A percentile compares a stretch with the other conserved stretches of the same genome.
Evolutionary conservation across 2,329 filamentous ascomycete genomes (phyloP).

Genomic region (Zasmidium angulare): DNA sequence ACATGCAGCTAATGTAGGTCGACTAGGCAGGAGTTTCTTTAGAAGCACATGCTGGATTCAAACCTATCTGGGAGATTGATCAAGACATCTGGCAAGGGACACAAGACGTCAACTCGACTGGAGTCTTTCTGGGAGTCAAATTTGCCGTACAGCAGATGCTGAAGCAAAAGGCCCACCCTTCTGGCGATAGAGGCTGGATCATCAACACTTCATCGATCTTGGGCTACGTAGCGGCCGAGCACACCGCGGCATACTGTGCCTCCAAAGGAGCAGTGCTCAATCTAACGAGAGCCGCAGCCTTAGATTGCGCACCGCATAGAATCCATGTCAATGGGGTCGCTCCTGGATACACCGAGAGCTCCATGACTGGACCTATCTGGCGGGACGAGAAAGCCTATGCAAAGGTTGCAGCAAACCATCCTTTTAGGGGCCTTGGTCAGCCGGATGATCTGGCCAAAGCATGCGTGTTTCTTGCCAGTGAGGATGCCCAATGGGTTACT

Average conservation of each 20-base stretch:
- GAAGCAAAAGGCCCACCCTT: constrained; percentile 42
- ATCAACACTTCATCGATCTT: constrained; percentile 50
- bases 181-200: constrained; percentile 51
- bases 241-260: constrained; percentile 29
- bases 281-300: constrained; percentile 27
- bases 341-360: constrained; percentile 28
- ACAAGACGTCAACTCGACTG: constrained; percentile 38
- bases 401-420: constrained; percentile 33
- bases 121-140: constrained; percentile 47
- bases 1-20: not conserved
- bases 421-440: constrained; percentile 35
- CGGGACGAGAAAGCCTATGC: constrained; percentile 23
- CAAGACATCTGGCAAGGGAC: constrained; percentile 26
- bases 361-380: constrained; percentile 25
- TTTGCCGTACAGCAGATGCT: constrained; percentile 52
- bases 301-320: constrained; percentile 30
- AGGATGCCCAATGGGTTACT: constrained; percentile 33
- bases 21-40: constrained; percentile 14
- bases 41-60: constrained; percentile 20
- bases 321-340: constrained; percentile 33
- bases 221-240: constrained; percentile 45
- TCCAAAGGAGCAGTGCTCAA: constrained; percentile 30
- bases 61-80: constrained; percentile 21
- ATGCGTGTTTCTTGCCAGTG: constrained; percentile 48
- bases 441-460: constrained; percentile 45